Evolutionary conservation across 352 stramenopile species (phyloP), one percentile per base, ranked within the genome.

Genomic region (Phytophthora pseudosyringae): DNA sequence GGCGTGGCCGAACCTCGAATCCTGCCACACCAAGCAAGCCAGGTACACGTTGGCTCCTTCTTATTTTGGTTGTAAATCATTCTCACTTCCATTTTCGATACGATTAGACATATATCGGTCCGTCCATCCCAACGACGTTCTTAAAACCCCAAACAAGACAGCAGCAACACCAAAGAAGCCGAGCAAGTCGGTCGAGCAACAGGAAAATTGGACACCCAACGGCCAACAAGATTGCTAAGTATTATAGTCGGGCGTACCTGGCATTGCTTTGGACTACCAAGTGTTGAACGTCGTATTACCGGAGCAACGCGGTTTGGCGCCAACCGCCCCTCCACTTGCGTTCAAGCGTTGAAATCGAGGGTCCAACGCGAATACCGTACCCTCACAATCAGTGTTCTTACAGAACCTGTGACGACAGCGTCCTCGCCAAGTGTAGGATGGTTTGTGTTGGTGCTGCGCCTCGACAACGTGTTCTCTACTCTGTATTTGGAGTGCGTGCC

Each of bases 201-300:
- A 65, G 33, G 65, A 69, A 52, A 73, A 69, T n/a, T 61, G 46
- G 52, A 36, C 41, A 10, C 65, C 65, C 21, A 69, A 69, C 33
- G 12, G 21, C 15, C 62, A 72, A 9, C 64, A 60, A 39, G 26
- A 60, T 12, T 18, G 43, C 40, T 59, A 45, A 58, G 25, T 48
- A 33, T 45, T n/a, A 54, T 35, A 35, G 31, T 11, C 6, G 10
- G 10, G 31, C 31, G 10, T 35, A 21, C 10, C 10, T 35, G 7
- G 31, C 31, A 35, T 35, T 11, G 31, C 10, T 35, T 35, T 11
- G 31, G 31, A 35, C 31, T 35, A 11, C 7, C 31, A 11, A 35
- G 10, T 35, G 10, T 35, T 35, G 31, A 35, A 35, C 21, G 21
- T 21, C 21, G 21, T 21, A 21, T 21, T 21, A 21, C 21, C 21